Base-by-base conservation (phyloP, 306 rosid species). In the Lupinus albus region DNA sequence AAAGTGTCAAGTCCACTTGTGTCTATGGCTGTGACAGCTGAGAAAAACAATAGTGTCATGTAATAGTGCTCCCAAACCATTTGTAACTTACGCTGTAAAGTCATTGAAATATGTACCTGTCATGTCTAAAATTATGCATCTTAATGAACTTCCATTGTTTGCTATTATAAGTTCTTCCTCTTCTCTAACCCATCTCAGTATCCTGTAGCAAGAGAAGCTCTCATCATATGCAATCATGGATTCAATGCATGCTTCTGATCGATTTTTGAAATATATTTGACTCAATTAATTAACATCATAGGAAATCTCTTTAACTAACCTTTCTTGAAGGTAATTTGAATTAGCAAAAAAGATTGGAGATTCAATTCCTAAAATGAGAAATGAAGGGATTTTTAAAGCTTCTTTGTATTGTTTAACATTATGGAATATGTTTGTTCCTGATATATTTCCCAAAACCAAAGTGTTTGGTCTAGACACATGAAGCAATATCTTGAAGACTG, bases 381-480 rank as follows among this genome's bases (percentile, higher is more conserved):
- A 85, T 0, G 96, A 88, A 76, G 99, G 91, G 66, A 94, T 50
- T 75, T 96, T 88, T 42, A 30, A 61, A 66, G 91, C 96, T 51
- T 94, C 97, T 81, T 71, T 81, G 62, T 94, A 90, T 77, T 87
- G 87, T 55, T 64, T 80, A 63, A 83, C 70, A 78, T 68, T 90
- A 20, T 90, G 95, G 80, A 79, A 90, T 64, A 91, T 79, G 32
- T 88, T 87, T 54, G 99, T 90, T 71, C 97, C 95, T 15, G 87
- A 87, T 79, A 94, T 84, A 16, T 88, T 90, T 35, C 97, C 99
- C 56, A 90, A 74, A 38, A 61, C 86, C 82, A 65, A 35, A 5
- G 95, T 90, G 86, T 88, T 90, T 79, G 99, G 99, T 71, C 99
- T 64, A 46, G 99, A 84, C 66, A 94, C 96, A 75, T 94, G 95